A percentile compares a stretch with the other conserved stretches of the same genome.
phyloP scores from a whole-genome alignment of 768 basidiomycete genomes.

The Tylopilus rubrobrunneus region DNA sequence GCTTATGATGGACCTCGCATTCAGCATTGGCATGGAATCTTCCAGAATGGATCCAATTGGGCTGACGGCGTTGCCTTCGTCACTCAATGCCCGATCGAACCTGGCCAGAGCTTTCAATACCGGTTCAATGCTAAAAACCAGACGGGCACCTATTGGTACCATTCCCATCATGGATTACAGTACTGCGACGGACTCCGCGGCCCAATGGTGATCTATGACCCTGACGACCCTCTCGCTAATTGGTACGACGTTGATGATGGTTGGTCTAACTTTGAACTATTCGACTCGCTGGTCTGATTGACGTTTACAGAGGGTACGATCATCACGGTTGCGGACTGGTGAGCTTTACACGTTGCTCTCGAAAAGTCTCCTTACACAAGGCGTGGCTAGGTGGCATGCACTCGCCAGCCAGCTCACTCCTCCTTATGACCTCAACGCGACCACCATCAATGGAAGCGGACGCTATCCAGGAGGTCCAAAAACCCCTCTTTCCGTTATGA shows the following conservation, averaged over 20 bases:
- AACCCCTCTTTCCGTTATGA: conserved; percentile 35
- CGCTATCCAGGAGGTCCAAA: conserved; percentile 34
- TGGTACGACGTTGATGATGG: conserved; percentile 49
- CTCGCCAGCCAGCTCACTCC: conserved; percentile 13
- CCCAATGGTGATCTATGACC: conserved; percentile 44
- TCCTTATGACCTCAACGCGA: conserved; percentile 33
- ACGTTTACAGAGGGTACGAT: conserved; percentile 36
- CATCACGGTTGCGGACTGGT: conserved; percentile 46
- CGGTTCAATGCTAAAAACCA: conserved; percentile 37
- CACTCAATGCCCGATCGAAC: conserved; percentile 44
- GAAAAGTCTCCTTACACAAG: not conserved
- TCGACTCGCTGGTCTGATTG: not conserved
- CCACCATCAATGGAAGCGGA: conserved; percentile 45
- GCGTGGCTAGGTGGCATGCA: conserved; percentile 25
- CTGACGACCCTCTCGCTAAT: conserved; percentile 37
- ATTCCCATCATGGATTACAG: conserved; percentile 39
- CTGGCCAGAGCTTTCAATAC: conserved; percentile 38
- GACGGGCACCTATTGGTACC: conserved; percentile 49
- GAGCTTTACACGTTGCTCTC: conserved; percentile 1
- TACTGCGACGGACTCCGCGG: conserved; percentile 43
- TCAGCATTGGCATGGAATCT: conserved; percentile 35
- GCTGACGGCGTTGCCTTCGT: conserved; percentile 40
- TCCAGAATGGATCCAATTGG: conserved; percentile 32
- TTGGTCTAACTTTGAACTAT: conserved; percentile 9
- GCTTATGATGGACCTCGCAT: not conserved